A percentile compares a stretch with the other conserved stretches of the same genome.
Evolutionary conservation across 768 basidiomycete species (phyloP).

Genomic region (Agrocybe pediades): DNA sequence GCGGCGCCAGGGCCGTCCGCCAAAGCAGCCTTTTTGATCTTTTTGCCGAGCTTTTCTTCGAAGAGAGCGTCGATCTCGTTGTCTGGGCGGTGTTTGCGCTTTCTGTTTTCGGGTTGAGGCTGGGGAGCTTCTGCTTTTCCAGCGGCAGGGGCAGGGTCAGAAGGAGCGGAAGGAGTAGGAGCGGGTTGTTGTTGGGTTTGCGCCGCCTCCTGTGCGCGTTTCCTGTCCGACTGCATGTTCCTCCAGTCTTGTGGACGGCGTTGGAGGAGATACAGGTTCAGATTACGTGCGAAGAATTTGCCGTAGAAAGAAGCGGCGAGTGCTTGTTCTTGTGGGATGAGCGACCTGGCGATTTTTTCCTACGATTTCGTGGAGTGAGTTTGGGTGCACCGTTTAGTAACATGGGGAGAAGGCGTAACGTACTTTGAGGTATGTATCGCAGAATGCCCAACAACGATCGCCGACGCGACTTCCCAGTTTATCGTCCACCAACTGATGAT

Average conservation of each 20-base stretch:
- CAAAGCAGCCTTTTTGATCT: conserved; percentile 57
- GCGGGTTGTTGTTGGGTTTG: conserved; percentile 9
- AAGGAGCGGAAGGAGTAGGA: background rate
- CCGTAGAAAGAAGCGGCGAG: conserved; percentile 83
- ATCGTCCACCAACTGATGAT: conserved; percentile 82
- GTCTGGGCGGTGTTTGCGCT: conserved; percentile 43
- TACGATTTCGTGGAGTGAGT: conserved; percentile 28
- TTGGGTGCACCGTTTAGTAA: background rate
- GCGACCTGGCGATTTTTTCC: conserved; percentile 90
- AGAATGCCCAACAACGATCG: conserved; percentile 87
- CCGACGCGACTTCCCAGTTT: conserved; percentile 88
- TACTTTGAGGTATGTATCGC: conserved; percentile 94
- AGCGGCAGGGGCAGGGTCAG: background rate
- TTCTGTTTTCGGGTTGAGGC: conserved; percentile 23
- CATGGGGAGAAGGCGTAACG: conserved; percentile 14
- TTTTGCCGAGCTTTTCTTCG: conserved; percentile 55
- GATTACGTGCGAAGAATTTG: conserved; percentile 79
- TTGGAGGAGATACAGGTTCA: conserved; percentile 77
- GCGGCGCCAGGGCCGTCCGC: background rate
- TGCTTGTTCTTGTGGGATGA: conserved; percentile 68
- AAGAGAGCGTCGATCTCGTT: conserved; percentile 84
- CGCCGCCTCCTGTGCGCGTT: conserved; percentile 24
- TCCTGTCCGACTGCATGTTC: conserved; percentile 57
- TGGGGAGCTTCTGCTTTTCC: background rate
- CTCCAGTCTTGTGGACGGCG: conserved; percentile 88